phyloP scores from a whole-genome alignment of 352 stramenopile genomes.

The Globisporangium yorkense region DNA sequence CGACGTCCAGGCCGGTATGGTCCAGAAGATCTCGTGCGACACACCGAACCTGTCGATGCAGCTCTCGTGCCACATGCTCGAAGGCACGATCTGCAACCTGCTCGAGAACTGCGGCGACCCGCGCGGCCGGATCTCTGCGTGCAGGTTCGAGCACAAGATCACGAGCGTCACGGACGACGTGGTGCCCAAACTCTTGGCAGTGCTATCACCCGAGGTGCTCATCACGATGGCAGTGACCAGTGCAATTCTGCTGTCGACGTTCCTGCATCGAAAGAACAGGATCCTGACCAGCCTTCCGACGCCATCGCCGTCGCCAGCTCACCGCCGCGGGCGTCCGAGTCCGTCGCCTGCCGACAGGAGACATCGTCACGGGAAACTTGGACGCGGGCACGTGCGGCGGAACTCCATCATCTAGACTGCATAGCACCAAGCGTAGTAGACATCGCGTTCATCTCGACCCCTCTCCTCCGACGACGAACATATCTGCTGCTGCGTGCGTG shows the following conservation, averaged over 20 bases:
- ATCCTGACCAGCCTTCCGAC: conserved; percentile 16
- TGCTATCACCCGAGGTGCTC: conserved; percentile 54
- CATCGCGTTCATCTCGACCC: conserved; percentile 4
- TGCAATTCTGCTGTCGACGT: conserved; percentile 58
- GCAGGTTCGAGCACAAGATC: conserved; percentile 75
- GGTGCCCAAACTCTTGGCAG: conserved; percentile 32
- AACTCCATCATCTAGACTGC: conserved; percentile 54
- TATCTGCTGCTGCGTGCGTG: conserved; percentile 13
- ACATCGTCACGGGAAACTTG: background rate
- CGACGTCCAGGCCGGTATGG: conserved; percentile 83
- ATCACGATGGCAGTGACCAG: conserved; percentile 40
- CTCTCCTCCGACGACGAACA: conserved; percentile 32
- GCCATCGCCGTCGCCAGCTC: conserved; percentile 24
- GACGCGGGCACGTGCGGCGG: conserved; percentile 13
- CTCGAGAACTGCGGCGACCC: conserved; percentile 72
- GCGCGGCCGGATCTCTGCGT: conserved; percentile 52
- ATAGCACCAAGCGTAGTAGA: no score
- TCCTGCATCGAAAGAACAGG: conserved; percentile 38
- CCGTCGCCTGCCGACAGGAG: conserved; percentile 4
- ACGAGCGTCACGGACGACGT: conserved; percentile 64
- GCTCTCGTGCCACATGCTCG: conserved; percentile 89
- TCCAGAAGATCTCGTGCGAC: conserved; percentile 88
- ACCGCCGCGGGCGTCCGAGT: conserved; percentile 23
- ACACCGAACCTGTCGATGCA: conserved; percentile 86
- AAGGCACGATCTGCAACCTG: conserved; percentile 83